Percentiles rank a stretch among this genome's conserved stretches.
Evolutionary conservation across 352 stramenopile species (phyloP).

Genomic region (Aphanomyces euteiches): DNA sequence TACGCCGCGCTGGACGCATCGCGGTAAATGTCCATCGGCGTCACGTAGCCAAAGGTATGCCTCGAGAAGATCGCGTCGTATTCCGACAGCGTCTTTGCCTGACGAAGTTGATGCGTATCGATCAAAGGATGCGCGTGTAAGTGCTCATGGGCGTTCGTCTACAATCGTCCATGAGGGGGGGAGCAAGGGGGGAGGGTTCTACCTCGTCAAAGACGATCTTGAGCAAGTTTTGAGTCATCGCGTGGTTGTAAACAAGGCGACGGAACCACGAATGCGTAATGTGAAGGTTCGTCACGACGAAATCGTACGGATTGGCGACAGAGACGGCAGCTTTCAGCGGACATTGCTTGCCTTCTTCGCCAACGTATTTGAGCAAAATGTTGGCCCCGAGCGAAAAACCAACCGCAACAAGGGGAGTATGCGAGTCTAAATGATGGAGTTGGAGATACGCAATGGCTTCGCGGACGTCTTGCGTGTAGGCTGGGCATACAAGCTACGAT

Average conservation of each 20-base stretch:
- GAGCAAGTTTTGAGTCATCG: constrained; percentile 44
- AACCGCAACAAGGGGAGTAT: constrained; percentile 41
- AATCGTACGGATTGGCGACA: constrained; percentile 68
- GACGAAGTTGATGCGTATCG: constrained; percentile 41
- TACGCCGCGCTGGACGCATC: constrained; percentile 38
- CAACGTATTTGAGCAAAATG: constrained; percentile 69
- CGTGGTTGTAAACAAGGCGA: constrained; percentile 50
- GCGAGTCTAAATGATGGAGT: constrained; percentile 38
- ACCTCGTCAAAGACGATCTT: constrained; percentile 47
- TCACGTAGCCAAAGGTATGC: constrained; percentile 46
- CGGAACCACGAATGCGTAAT: constrained; percentile 46
- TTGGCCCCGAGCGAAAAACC: constrained; percentile 72
- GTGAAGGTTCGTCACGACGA: constrained; percentile 45
- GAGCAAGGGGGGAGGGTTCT: background rate
- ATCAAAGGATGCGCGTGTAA: constrained; percentile 43
- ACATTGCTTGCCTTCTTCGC: constrained; percentile 41
- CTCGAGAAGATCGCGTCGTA: constrained; percentile 60
- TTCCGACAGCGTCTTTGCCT: constrained; percentile 41
- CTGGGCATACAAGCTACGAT: constrained; percentile 57
- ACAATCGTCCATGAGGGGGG: background rate
- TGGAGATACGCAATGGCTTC: constrained; percentile 39
- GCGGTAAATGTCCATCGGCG: constrained; percentile 40
- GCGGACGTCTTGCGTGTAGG: constrained; percentile 63
- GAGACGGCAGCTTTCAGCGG: constrained; percentile 48
- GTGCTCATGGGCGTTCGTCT: constrained; percentile 57